Evolutionary conservation across 2,329 filamentous ascomycete species (phyloP).

Genomic region (Nothophoma quercina): DNA sequence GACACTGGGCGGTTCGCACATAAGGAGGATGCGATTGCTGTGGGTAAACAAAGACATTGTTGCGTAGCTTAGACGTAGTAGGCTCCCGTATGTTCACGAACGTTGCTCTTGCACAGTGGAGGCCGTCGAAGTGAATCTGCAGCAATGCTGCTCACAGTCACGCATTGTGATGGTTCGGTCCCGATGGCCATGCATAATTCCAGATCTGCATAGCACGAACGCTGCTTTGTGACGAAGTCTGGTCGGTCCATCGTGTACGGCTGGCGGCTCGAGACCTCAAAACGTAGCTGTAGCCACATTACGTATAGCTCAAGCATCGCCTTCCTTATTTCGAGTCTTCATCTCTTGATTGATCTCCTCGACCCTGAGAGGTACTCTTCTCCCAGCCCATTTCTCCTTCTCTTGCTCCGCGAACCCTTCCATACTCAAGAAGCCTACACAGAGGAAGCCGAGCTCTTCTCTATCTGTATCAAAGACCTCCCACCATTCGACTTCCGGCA

Average conservation of each 20-base stretch:
- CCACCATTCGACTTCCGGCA: slow-evolving; percentile 93
- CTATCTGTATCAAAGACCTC: slow-evolving; percentile 96
- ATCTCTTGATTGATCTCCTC: slow-evolving; percentile 67
- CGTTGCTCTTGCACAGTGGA: background rate
- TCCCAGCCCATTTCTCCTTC: slow-evolving; percentile 59
- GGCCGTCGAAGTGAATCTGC: background rate
- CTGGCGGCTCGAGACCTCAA: background rate
- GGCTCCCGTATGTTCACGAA: background rate
- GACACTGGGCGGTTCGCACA: background rate
- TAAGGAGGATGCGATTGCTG: background rate
- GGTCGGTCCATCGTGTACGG: no score
- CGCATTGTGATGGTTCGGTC: slow-evolving; percentile 1
- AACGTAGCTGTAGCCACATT: background rate
- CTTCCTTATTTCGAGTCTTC: slow-evolving; percentile 53
- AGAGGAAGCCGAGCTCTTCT: slow-evolving; percentile 91
- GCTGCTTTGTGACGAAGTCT: background rate
- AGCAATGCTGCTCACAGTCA: background rate
- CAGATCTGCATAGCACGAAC: background rate
- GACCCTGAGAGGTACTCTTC: slow-evolving; percentile 66
- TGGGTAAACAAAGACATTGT: slow-evolving; percentile 8
- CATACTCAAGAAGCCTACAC: slow-evolving; percentile 83
- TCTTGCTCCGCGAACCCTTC: slow-evolving; percentile 72
- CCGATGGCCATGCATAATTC: background rate
- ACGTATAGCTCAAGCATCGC: background rate
- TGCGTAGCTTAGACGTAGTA: background rate